Evolutionary conservation across 352 stramenopile species (phyloP), one percentile per base, ranked within the genome.

Genomic region (Ophiocytium majus): DNA sequence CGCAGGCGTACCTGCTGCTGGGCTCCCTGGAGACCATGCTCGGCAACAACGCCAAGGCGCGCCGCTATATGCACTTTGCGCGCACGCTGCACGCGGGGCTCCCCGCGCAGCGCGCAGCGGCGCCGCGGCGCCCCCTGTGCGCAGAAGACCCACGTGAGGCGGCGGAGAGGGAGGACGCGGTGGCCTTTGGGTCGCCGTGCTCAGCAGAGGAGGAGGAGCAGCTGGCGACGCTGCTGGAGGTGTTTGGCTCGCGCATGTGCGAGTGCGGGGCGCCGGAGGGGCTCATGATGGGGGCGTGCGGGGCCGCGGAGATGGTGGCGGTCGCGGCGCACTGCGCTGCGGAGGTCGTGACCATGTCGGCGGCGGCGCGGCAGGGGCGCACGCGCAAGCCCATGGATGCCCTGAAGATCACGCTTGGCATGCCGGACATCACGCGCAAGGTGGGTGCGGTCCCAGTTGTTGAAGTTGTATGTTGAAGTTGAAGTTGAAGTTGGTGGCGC

Each of bases 1-100:
- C 76, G 28, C 82, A 86, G 78, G 83, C 83, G 31, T 86, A 86
- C 83, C 78, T 86, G 63, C 83, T 86, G 35, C 83, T 86, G 17
- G 82, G 76, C 9, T 82, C 83, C n/a, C 76, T 86, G 36, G 78
- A 86, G 63, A 86, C 83, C 10, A 86, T 86, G 83, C 83, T 80
- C n/a, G 83, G 83, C 9, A 83, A 86, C 79, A 50, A 80, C 37
- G 76, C 57, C 34, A 79, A 80, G 19, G 83, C 64, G 17, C 82
- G 79, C 36, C 57, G 83, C 33, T 86, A 86, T 28, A 64, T 86
- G 10, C 57, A 86, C 78, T 79, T 82, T 63, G 83, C 83, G 1
- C 50, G 84, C 17, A 86, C 83, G 36, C 78, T 86, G 83, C 83
- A 86, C 76, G 64, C 50, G 79, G 79, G 50, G 33, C 28, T 81